Conservation (phyloP, 2,329 filamentous ascomycete genomes). For the Bisporella sp. region DNA sequence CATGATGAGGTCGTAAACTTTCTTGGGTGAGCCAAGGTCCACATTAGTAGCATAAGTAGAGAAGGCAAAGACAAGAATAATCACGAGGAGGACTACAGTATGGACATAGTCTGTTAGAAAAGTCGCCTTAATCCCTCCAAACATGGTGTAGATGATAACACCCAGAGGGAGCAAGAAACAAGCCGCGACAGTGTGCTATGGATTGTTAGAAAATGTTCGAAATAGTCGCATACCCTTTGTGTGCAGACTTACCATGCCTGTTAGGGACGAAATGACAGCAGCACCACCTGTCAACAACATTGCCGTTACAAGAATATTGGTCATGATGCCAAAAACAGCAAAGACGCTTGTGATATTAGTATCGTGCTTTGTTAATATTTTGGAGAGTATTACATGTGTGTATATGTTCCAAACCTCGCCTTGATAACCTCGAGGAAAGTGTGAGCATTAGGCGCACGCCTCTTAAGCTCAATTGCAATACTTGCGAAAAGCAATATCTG, state of each 20-base stretch:
- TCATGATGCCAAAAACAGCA: constrained; percentile 74
- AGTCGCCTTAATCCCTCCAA: constrained; percentile 78
- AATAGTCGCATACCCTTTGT: background rate
- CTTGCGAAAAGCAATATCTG: constrained; percentile 89
- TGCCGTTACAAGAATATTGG: constrained; percentile 79
- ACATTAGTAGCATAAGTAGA: constrained; percentile 71
- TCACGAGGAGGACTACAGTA: constrained; percentile 75
- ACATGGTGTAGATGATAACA: constrained; percentile 72
- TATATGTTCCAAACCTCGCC: constrained; percentile 66
- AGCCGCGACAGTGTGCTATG: constrained; percentile 25
- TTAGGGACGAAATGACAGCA: constrained; percentile 64
- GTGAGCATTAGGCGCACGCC: constrained; percentile 80
- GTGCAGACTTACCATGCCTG: constrained; percentile 45
- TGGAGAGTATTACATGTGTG: constrained; percentile 45
- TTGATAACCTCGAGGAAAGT: constrained; percentile 77
- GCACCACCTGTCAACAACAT: constrained; percentile 84
- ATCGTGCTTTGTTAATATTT: background rate
- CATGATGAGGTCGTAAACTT: constrained; percentile 72
- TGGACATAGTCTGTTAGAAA: constrained; percentile 69
- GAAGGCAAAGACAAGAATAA: constrained; percentile 80
- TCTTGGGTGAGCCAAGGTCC: constrained; percentile 64
- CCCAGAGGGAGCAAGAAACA: constrained; percentile 78
- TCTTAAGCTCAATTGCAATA: constrained; percentile 82
- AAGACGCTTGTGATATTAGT: constrained; percentile 41
- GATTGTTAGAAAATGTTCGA: background rate